These are phyloP conservation scores for Cryoendolithus antarcticus DNA, from an alignment of 2,329 filamentous ascomycete genomes.

Conservation along the genomic window DNA sequence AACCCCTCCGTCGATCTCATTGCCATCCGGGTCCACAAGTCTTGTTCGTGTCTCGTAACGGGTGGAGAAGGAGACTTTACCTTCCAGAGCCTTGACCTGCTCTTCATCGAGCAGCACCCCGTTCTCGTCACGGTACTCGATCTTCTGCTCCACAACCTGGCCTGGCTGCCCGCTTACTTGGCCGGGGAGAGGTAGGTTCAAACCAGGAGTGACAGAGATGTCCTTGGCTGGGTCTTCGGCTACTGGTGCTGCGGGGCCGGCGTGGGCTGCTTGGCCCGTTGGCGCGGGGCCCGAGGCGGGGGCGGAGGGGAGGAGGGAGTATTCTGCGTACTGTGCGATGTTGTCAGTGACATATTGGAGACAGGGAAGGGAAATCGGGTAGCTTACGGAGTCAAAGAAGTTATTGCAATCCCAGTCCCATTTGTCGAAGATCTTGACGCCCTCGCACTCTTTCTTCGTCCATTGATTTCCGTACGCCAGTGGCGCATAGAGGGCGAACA, in stretches of 20 bases:
- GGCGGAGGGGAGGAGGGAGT: constrained; percentile 14
- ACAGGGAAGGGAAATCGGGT: no score
- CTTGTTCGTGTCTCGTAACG: constrained; percentile 90
- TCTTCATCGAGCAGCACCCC: constrained; percentile 78
- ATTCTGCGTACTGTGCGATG: constrained; percentile 19
- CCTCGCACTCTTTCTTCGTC: constrained; percentile 78
- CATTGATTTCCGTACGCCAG: constrained; percentile 87
- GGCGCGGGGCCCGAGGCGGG: constrained; percentile 13
- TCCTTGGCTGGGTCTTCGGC: constrained; percentile 26
- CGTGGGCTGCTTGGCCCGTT: constrained; percentile 17
- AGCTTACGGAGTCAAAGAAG: no score
- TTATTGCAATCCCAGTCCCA: constrained; percentile 99
- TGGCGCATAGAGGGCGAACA: constrained; percentile 76
- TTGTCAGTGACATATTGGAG: no score
- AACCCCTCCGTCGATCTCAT: constrained; percentile 47
- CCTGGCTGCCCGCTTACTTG: constrained; percentile 3
- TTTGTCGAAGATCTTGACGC: constrained; percentile 70
- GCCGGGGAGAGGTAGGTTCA: no score
- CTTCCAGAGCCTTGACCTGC: constrained; percentile 71
- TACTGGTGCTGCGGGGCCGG: constrained; percentile 22
- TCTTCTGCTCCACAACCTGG: constrained; percentile 55
- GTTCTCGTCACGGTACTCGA: constrained; percentile 91
- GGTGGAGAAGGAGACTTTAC: constrained; percentile 91
- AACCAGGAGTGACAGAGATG: constrained; percentile 20
- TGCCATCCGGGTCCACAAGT: constrained; percentile 66